Percentiles rank a stretch among this genome's conserved stretches.
phyloP scores from a whole-genome alignment of 495 filamentous ascomycete species.

The Penicillium daleae region DNA sequence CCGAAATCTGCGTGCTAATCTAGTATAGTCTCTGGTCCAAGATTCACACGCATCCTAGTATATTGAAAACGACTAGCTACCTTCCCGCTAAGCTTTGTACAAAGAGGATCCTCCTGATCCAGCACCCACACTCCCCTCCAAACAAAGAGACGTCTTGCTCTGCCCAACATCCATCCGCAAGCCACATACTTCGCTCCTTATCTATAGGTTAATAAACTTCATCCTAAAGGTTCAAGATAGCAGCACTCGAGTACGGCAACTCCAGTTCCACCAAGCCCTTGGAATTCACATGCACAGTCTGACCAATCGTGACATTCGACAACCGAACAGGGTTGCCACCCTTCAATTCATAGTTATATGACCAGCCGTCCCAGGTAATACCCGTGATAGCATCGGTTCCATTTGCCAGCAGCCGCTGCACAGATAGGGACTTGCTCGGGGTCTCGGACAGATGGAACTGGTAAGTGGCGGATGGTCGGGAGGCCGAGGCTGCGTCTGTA shows the following conservation, averaged over 20 bases:
- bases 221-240: constrained; percentile 46
- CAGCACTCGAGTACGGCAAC: constrained; percentile 55
- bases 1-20: neutral
- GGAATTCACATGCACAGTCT: constrained; percentile 47
- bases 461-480: constrained; percentile 45
- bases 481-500: constrained; percentile 20
- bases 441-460: constrained; percentile 45
- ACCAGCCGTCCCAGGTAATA: constrained; percentile 64
- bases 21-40: neutral
- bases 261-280: constrained; percentile 49
- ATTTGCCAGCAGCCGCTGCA: constrained; percentile 60
- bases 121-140: neutral
- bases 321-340: constrained; percentile 58
- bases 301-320: constrained; percentile 59
- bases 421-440: constrained; percentile 23
- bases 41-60: neutral
- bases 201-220: neutral
- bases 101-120: neutral
- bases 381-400: constrained; percentile 66
- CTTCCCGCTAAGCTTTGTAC: neutral
- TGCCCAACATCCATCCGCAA: neutral
- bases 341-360: constrained; percentile 64
- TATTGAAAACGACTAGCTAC: neutral
- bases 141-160: neutral
- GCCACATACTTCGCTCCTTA: neutral